Conservation (phyloP, 208 protist genomes). For the Dictyostelium gargantuum region DNA sequence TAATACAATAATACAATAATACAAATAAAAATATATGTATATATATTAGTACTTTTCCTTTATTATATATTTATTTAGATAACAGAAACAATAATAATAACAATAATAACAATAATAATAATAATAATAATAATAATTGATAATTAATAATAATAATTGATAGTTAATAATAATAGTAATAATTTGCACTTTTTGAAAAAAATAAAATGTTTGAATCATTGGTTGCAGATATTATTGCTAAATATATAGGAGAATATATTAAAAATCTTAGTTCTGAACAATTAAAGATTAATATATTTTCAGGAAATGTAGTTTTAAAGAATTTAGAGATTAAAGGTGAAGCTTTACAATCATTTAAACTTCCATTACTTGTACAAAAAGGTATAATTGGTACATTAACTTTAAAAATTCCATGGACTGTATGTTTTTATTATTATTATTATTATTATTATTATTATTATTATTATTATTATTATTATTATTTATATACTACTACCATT, state of each 20-base stretch:
- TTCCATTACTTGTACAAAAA: slow-evolving; percentile 56
- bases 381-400: slow-evolving; percentile 55
- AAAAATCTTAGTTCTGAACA: slow-evolving; percentile 50
- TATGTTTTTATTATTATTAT: background rate
- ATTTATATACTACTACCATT: background rate
- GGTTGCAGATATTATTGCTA: slow-evolving; percentile 31
- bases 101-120: too few relatives aligned
- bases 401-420: slow-evolving; percentile 61
- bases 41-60: too few relatives aligned
- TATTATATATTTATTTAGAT: too few relatives aligned
- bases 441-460: background rate
- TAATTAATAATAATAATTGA: too few relatives aligned
- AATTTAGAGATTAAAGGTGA: slow-evolving; percentile 68
- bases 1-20: too few relatives aligned
- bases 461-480: background rate
- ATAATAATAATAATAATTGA: too few relatives aligned
- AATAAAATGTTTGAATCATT: slow-evolving; percentile 35
- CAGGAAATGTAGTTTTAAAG: slow-evolving; percentile 50
- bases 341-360: slow-evolving; percentile 60
- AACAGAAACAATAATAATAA: too few relatives aligned
- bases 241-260: slow-evolving; percentile 64
- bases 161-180: too few relatives aligned
- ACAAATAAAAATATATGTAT: too few relatives aligned
- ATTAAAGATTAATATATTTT: slow-evolving; percentile 47
- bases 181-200: background rate